phyloP scores from a whole-genome alignment of 768 basidiomycete species.

The Tephrocybe sp. region DNA sequence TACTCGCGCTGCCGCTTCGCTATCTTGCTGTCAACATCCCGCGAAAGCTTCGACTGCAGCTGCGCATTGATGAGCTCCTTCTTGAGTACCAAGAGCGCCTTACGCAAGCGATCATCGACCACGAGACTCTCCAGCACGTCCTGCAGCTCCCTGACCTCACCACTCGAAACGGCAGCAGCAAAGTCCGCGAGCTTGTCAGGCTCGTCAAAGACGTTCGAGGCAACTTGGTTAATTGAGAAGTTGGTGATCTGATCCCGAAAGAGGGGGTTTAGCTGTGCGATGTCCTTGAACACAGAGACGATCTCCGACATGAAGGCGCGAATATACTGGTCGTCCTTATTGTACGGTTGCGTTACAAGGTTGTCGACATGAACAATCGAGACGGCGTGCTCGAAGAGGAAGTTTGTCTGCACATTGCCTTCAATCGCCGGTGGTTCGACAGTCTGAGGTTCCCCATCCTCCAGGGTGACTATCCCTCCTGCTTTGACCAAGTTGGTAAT shows the following conservation, averaged over 20 bases:
- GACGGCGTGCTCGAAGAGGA: conserved; percentile 77
- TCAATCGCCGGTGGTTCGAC: conserved; percentile 41
- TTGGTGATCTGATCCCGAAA: conserved; percentile 99
- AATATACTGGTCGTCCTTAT: conserved; percentile 93
- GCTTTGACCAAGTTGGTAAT: conserved; percentile 86
- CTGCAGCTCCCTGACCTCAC: conserved; percentile 91
- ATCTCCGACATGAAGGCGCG: conserved; percentile 97
- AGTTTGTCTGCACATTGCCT: conserved; percentile 79
- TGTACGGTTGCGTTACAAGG: conserved; percentile 75
- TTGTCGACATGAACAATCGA: conserved; percentile 91
- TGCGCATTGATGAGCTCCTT: conserved; percentile 98
- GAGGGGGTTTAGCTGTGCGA: conserved; percentile 93
- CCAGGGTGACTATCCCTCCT: conserved; percentile 41
- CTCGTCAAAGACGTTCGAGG: conserved; percentile 94
- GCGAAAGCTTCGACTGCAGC: conserved; percentile 86
- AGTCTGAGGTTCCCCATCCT: conserved; percentile 42
- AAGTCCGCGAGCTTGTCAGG: conserved; percentile 98
- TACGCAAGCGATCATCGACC: conserved; percentile 87
- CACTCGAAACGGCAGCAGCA: conserved; percentile 91
- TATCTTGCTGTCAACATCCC: conserved; percentile 94
- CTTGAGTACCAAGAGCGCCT: conserved; percentile 90
- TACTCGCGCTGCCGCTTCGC: conserved; percentile 94
- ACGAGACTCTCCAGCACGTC: conserved; percentile 86
- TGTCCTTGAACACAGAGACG: conserved; percentile 97
- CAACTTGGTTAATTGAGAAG: conserved; percentile 91